Evolutionary conservation across 768 basidiomycete species (phyloP).

Genomic region (Mycena albidolilacea): DNA sequence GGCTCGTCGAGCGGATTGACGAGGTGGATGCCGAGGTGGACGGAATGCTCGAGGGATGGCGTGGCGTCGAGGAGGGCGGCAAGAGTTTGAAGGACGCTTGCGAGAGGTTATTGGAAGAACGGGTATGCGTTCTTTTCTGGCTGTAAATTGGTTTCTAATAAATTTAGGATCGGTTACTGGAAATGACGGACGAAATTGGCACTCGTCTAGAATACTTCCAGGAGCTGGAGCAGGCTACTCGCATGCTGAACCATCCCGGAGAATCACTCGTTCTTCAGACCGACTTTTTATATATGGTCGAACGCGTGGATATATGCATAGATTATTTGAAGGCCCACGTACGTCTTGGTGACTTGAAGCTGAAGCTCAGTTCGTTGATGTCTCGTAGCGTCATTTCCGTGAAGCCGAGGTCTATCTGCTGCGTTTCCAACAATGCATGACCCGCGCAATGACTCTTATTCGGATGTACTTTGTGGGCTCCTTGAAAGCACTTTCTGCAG

Average conservation of each 20-base stretch:
- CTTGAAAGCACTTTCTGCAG: conserved; percentile 81
- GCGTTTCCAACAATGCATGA: conserved; percentile 98
- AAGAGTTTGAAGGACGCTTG: conserved; percentile 92
- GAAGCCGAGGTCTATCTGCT: conserved; percentile 97
- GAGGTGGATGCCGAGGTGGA: conserved; percentile 82
- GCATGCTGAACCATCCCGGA: conserved; percentile 95
- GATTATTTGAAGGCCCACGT: conserved; percentile 92
- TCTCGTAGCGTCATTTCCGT: conserved; percentile 83
- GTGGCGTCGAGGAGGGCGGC: conserved; percentile 93
- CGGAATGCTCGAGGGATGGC: conserved; percentile 88
- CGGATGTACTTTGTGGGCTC: conserved; percentile 96
- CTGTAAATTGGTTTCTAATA: conserved; percentile 11
- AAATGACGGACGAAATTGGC: conserved; percentile 87
- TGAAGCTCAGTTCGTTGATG: not conserved
- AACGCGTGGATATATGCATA: conserved; percentile 94
- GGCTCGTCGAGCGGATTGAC: conserved; percentile 78
- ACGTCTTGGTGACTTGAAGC: conserved; percentile 49
- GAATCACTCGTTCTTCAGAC: conserved; percentile 91
- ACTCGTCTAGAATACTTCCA: conserved; percentile 92
- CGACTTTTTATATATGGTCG: conserved; percentile 97
- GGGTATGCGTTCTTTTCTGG: conserved; percentile 65
- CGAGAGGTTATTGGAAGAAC: conserved; percentile 89
- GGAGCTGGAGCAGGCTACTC: conserved; percentile 92
- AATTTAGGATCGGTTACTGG: conserved; percentile 80
- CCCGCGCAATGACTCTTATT: conserved; percentile 97